phyloP scores from a whole-genome alignment of 768 basidiomycete species.

The Ramaria rubella region DNA sequence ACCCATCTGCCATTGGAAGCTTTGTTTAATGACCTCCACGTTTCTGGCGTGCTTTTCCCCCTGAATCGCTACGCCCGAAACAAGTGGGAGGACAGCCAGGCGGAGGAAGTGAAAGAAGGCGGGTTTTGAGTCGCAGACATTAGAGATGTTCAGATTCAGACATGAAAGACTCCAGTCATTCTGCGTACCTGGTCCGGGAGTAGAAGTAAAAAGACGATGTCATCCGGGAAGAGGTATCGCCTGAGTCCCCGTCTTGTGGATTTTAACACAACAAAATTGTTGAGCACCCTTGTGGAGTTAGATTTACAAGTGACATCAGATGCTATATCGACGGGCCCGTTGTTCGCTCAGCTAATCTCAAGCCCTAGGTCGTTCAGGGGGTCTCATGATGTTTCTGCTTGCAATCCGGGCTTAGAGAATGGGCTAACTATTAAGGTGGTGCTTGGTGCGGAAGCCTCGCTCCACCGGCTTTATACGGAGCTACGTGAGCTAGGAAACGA shows the following conservation, averaged over 20 bases:
- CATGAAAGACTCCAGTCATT: slow-evolving; percentile 28
- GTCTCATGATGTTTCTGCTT: too few species aligned
- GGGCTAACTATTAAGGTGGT: slow-evolving; percentile 18
- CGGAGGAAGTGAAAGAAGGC: slow-evolving; percentile 26
- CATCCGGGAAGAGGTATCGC: slow-evolving; percentile 31
- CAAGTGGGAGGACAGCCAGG: slow-evolving; percentile 35
- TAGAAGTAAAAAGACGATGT: neutral
- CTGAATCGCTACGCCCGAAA: slow-evolving; percentile 32
- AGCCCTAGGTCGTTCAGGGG: slow-evolving; percentile 33
- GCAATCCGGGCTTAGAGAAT: neutral
- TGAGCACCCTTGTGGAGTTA: slow-evolving; percentile 40
- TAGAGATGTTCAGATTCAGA: slow-evolving; percentile 31
- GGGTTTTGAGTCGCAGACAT: slow-evolving; percentile 38
- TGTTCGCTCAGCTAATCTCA: slow-evolving; percentile 40
- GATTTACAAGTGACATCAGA: slow-evolving; percentile 32
- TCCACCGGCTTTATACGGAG: slow-evolving; percentile 37
- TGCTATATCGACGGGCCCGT: slow-evolving; percentile 14
- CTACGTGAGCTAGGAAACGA: slow-evolving; percentile 28
- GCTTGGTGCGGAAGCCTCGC: slow-evolving; percentile 29
- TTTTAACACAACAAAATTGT: slow-evolving; percentile 43
- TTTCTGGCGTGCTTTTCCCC: slow-evolving; percentile 40
- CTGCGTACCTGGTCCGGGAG: slow-evolving; percentile 35
- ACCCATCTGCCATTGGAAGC: slow-evolving; percentile 38
- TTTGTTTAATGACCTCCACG: slow-evolving; percentile 43
- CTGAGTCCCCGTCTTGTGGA: slow-evolving; percentile 47